These are phyloP conservation scores for Metschnikowia baotianmanensis DNA, from an alignment of 805 yeast genomes.

Conservation along the genomic window DNA sequence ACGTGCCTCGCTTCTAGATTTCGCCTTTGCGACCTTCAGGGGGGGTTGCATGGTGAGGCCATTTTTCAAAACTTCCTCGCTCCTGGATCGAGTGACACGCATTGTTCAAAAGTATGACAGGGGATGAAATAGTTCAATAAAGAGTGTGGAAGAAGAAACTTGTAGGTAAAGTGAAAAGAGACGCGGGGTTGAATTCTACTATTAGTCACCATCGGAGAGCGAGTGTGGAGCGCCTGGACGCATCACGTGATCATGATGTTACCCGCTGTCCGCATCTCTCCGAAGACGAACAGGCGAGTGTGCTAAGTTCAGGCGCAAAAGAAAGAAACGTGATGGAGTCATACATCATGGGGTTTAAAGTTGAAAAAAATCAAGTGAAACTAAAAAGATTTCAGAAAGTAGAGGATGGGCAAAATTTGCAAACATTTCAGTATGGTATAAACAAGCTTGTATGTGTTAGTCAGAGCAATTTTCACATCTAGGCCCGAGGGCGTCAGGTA, in stretches of 20 bases:
- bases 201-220: too few species aligned
- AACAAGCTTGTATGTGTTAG: constrained; percentile 21
- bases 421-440: not conserved
- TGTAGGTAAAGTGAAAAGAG: too few species aligned
- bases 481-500: constrained; percentile 21
- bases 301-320: too few species aligned
- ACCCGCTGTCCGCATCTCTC: too few species aligned
- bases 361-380: too few species aligned
- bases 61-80: not conserved
- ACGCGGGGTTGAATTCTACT: too few species aligned
- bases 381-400: not conserved
- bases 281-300: too few species aligned
- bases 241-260: too few species aligned
- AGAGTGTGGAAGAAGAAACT: not conserved
- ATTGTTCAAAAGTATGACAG: not conserved
- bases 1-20: not conserved
- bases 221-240: too few species aligned
- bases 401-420: not conserved
- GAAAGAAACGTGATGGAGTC: too few species aligned
- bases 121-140: not conserved
- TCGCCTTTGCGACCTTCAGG: constrained; percentile 3
- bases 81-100: constrained; percentile 7
- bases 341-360: too few species aligned
- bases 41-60: not conserved
- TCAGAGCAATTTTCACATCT: constrained; percentile 19